Percentiles rank a stretch among this genome's conserved stretches.
Evolutionary conservation across 768 basidiomycete species (phyloP).

Genomic region (Gyrodon lividus): DNA sequence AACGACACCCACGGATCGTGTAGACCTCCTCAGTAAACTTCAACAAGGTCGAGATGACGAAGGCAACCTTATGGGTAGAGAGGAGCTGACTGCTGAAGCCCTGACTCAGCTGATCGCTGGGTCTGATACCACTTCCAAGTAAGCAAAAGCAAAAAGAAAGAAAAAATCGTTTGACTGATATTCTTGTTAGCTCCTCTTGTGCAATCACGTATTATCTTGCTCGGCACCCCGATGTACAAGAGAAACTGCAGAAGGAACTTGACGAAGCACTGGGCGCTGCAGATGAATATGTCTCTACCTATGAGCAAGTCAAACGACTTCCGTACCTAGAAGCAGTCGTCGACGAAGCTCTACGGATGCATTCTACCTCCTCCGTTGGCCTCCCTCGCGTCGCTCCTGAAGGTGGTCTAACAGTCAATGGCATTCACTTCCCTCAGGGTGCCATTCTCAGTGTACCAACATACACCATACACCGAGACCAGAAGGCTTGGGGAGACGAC

Average conservation of each 20-base stretch:
- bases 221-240: constrained; percentile 58
- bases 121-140: constrained; percentile 94
- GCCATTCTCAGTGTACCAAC: constrained; percentile 77
- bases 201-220: constrained; percentile 88
- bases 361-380: constrained; percentile 82
- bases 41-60: constrained; percentile 73
- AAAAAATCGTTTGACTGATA: constrained; percentile 1
- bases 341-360: constrained; percentile 80
- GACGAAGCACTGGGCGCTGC: constrained; percentile 56
- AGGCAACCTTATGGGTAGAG: constrained; percentile 76
- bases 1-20: constrained; percentile 63
- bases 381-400: constrained; percentile 78
- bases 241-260: constrained; percentile 75
- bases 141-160: constrained; percentile 18
- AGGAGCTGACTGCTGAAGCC: constrained; percentile 88
- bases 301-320: constrained; percentile 68
- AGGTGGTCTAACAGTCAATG: constrained; percentile 60
- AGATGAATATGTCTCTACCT: constrained; percentile 59
- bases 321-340: constrained; percentile 86
- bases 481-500: constrained; percentile 75
- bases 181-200: constrained; percentile 69
- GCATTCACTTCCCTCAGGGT: constrained; percentile 67
- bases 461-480: constrained; percentile 79
- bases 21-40: constrained; percentile 80
- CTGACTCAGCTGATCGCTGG: constrained; percentile 85